Percentiles rank a stretch among this genome's conserved stretches.
Evolutionary conservation across 1,139 yeast species (phyloP).

Genomic region (Casaregolazyma lundiana): DNA sequence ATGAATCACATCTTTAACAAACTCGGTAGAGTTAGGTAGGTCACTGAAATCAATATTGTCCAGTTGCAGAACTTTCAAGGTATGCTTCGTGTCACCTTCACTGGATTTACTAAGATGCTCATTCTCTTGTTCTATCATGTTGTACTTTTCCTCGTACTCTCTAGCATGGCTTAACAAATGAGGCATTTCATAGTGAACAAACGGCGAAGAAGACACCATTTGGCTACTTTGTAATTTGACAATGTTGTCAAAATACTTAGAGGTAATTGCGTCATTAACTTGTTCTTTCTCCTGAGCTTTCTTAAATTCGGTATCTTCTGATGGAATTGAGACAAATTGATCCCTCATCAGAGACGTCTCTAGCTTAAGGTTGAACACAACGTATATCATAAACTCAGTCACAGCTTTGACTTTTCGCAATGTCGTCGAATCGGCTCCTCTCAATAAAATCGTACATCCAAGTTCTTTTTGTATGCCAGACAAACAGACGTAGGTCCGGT

Average conservation of each 20-base stretch:
- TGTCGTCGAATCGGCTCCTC: conserved; percentile 63
- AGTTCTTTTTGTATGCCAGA: conserved; percentile 69
- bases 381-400: conserved; percentile 73
- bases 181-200: conserved; percentile 66
- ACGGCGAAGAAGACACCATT: conserved; percentile 68
- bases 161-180: conserved; percentile 53
- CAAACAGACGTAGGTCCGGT: conserved; percentile 71
- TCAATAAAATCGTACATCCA: conserved; percentile 76
- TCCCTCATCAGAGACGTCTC: conserved; percentile 81
- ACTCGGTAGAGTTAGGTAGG: conserved; percentile 26
- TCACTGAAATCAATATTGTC: conserved; percentile 14
- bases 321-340: conserved; percentile 53
- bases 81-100: conserved; percentile 13
- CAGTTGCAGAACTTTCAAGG: conserved; percentile 18
- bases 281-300: conserved; percentile 12
- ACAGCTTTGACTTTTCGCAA: conserved; percentile 70
- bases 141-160: conserved; percentile 43
- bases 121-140: conserved; percentile 7
- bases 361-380: conserved; percentile 68
- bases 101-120: conserved; percentile 19
- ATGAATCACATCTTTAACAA: conserved; percentile 22
- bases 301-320: conserved; percentile 11
- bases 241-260: conserved; percentile 44
- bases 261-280: conserved; percentile 3
- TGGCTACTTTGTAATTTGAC: conserved; percentile 48